These are phyloP conservation scores for Aspergillus sp. DNA, from an alignment of 2,329 filamentous ascomycete species.

Conservation along the genomic window DNA sequence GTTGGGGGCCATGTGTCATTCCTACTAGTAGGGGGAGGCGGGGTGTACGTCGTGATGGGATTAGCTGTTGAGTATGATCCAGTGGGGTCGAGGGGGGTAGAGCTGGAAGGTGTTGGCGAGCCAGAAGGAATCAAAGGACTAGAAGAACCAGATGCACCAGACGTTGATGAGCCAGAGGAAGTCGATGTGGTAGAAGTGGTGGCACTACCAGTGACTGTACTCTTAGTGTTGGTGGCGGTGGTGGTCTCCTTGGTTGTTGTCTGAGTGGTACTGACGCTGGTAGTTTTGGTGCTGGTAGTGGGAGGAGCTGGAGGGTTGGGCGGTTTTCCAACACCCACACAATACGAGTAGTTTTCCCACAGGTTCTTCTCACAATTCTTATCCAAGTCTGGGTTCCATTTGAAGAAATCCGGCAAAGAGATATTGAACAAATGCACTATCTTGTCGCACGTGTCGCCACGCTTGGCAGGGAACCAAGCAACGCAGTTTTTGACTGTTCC, in stretches of 20 bases:
- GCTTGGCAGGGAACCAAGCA: slow-evolving; percentile 12
- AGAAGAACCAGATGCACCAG: neutral
- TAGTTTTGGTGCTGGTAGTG: neutral
- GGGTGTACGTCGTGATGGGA: slow-evolving; percentile 11
- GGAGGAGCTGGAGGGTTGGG: neutral
- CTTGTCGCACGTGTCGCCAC: slow-evolving; percentile 8
- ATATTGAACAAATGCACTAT: slow-evolving; percentile 3
- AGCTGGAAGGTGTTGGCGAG: neutral
- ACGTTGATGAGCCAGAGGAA: neutral
- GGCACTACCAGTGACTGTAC: too few relatives aligned
- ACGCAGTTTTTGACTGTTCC: slow-evolving; percentile 10
- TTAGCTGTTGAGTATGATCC: slow-evolving; percentile 9
- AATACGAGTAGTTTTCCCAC: slow-evolving; percentile 14
- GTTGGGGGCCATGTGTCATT: slow-evolving; percentile 14
- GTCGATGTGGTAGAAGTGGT: neutral
- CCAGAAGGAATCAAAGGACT: neutral
- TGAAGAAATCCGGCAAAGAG: slow-evolving; percentile 5
- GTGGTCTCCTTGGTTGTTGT: neutral
- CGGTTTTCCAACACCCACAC: slow-evolving; percentile 8
- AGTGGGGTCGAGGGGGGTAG: neutral
- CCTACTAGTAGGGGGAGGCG: neutral
- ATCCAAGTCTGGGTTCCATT: slow-evolving; percentile 10
- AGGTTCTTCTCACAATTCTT: slow-evolving; percentile 10
- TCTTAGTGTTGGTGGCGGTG: too few relatives aligned
- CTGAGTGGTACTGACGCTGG: neutral